Evolutionary conservation across 352 stramenopile species (phyloP).

Genomic region (Phytophthora kernoviae): DNA sequence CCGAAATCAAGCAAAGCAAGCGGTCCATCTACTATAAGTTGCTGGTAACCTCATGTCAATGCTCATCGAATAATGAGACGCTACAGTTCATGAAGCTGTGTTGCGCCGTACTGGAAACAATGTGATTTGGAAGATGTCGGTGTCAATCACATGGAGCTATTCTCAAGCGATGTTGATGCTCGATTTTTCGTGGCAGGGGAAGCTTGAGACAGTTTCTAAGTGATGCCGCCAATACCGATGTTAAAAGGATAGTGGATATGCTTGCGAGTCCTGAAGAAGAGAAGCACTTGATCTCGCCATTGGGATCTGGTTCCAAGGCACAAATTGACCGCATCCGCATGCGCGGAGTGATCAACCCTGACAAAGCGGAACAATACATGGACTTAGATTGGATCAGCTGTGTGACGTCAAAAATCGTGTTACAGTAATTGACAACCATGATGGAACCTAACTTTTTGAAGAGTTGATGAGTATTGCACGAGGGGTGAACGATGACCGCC

Average conservation of each 20-base stretch:
- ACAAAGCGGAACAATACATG: constrained; percentile 3
- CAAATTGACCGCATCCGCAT: constrained; percentile 11
- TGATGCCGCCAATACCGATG: background rate
- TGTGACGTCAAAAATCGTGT: constrained; percentile 3
- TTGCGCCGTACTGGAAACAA: constrained; percentile 9
- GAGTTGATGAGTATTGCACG: constrained; percentile 5
- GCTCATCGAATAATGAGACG: background rate
- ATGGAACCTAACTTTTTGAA: constrained; percentile 6
- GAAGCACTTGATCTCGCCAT: background rate
- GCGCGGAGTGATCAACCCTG: background rate
- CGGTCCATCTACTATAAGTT: background rate
- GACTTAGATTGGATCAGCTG: background rate
- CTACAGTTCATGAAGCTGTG: background rate
- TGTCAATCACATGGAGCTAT: background rate
- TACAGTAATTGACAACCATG: constrained; percentile 4
- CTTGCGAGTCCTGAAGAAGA: background rate
- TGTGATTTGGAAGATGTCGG: constrained; percentile 3
- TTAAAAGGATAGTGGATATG: background rate
- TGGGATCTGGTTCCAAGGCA: background rate
- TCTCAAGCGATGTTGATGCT: constrained; percentile 2
- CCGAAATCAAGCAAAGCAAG: background rate
- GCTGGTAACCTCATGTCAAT: background rate
- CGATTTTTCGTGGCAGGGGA: constrained; percentile 10
- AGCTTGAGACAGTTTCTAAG: constrained; percentile 9
- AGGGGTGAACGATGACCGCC: constrained; percentile 4